Base-by-base conservation (phyloP, 805 yeast species). In the Candida broadrunensis region DNA sequence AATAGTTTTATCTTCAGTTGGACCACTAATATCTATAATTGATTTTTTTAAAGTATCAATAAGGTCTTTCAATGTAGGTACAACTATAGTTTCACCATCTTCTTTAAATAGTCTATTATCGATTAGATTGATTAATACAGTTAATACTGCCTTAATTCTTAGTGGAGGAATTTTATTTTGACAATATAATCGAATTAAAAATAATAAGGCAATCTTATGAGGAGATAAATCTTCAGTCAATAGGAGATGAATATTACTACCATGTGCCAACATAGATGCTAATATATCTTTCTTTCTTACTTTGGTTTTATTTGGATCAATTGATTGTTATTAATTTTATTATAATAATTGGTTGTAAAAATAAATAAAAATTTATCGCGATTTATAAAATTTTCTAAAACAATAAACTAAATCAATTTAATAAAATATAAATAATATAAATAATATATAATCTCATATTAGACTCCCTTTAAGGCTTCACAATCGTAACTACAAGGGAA, bases 171-270 rank as follows among this genome's bases (percentile, higher is more conserved):
- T 38, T 27, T 33, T 30, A 20, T 44, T 35, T 5, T 26, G 8
- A 35, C 50, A 43, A 31, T 47, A 49, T n/a, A 51, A 35, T 24
- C 39, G 35, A 8, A 80, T 65, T 12, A 82, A 51, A 2, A 73
- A 58, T 8, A 80, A 49, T 1, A 80, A 48, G 1, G 81, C 76
- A 0, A 82, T 58, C 47, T 77, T 79, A 41, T 77, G 72, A 1
- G 86, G 80, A 5, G 83, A 74, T 20, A 81, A 44, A 39, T 63
- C 72, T 40, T 68, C 73, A 3, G 70, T 53, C 24, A 65, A 50
- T 11, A 64, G 47, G 20, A 64, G 48, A 39, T 54, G 51, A 17
- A 50, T 41, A 36, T 45, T 45, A 24, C 38, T 21, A 7, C 24
- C 24, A 21, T 21, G 9, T 9, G 9, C 9, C 24, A 21, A 21